A percentile compares a stretch with the other conserved stretches of the same genome.
Conservation (phyloP, 805 yeast genomes). For the Saccharomycopsis sp. region DNA sequence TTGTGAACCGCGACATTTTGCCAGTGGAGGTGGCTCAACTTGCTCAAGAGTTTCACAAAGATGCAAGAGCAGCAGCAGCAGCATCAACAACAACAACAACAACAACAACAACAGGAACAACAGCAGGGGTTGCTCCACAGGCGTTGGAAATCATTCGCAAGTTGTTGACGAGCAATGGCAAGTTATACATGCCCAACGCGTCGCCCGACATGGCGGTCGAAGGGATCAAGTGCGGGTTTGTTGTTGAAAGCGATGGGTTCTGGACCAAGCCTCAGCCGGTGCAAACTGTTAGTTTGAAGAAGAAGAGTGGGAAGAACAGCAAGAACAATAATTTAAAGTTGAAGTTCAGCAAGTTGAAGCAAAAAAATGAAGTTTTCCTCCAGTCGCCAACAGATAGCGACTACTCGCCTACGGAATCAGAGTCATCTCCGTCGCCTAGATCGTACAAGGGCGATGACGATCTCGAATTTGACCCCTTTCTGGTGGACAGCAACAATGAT, state of each 20-base stretch:
- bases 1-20: background rate
- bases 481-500: no score
- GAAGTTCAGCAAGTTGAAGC: background rate
- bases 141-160: slow-evolving; percentile 6
- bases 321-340: background rate
- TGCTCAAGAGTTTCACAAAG: background rate
- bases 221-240: slow-evolving; percentile 16
- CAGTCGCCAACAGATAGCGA: no score
- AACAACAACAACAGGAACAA: no score
- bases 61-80: background rate
- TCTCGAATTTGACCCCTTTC: no score
- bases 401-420: slow-evolving; percentile 4
- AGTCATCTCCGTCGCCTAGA: slow-evolving; percentile 7
- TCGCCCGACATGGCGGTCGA: slow-evolving; percentile 1
- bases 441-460: slow-evolving; percentile 1
- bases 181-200: slow-evolving; percentile 9
- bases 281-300: background rate
- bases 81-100: no score
- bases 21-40: slow-evolving; percentile 7
- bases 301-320: slow-evolving; percentile 1
- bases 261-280: slow-evolving; percentile 15
- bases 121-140: no score
- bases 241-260: slow-evolving; percentile 6
- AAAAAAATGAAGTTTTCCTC: slow-evolving; percentile 12
- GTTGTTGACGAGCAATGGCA: slow-evolving; percentile 8